Percentiles rank a stretch among this genome's conserved stretches.
These are phyloP conservation scores for Kwoniella newhampshirensis DNA, from an alignment of 768 basidiomycete genomes.

Conservation along the genomic window DNA sequence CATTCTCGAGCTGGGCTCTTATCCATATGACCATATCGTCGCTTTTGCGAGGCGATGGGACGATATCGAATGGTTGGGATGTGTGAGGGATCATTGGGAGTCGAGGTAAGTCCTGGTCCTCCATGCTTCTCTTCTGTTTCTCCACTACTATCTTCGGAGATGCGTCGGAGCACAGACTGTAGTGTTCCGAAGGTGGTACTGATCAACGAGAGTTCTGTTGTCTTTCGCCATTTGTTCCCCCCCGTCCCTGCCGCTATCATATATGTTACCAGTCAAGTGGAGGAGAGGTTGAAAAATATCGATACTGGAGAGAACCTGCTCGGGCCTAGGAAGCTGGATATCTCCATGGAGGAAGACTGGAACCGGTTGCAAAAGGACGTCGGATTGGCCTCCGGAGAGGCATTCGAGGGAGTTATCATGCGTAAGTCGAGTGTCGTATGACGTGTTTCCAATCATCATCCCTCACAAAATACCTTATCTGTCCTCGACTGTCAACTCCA, in stretches of 20 bases:
- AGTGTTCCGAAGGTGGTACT: no score
- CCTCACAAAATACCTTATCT: not conserved
- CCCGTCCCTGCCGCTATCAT: no score
- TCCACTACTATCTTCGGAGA: no score
- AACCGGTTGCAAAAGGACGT: not conserved
- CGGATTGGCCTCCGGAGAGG: not conserved
- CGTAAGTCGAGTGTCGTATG: constrained; percentile 16
- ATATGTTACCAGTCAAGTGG: not conserved
- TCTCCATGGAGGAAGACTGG: constrained; percentile 26
- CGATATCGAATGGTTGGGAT: constrained; percentile 30
- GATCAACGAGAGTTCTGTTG: no score
- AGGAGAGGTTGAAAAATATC: not conserved
- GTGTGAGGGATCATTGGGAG: constrained; percentile 24
- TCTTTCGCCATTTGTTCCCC: no score
- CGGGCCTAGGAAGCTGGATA: constrained; percentile 22
- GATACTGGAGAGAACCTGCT: constrained; percentile 14
- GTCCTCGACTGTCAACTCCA: not conserved
- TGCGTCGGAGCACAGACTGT: no score
- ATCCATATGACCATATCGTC: constrained; percentile 26
- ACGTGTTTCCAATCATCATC: no score
- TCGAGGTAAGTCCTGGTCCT: constrained; percentile 30
- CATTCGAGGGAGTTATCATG: constrained; percentile 23
- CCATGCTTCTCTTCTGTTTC: no score
- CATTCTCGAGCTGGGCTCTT: constrained; percentile 30
- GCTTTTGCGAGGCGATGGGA: constrained; percentile 15